Base-by-base conservation (phyloP, 148 eudicot genomes). In the Vaccinium macrocarpon region DNA sequence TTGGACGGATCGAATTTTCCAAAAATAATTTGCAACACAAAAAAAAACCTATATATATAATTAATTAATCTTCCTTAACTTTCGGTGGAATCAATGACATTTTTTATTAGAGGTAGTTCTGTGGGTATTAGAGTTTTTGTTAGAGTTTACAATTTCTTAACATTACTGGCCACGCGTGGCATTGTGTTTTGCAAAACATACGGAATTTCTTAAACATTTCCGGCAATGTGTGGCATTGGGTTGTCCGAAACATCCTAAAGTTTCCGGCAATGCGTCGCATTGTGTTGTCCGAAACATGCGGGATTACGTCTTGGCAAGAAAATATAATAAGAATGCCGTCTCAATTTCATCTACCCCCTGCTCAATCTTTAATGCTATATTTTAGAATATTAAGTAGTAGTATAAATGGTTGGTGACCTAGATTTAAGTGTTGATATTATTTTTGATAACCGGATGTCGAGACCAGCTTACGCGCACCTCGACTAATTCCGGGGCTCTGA, bases 201-300 rank as follows among this genome's bases (percentile, higher is more conserved):
- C 6, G 46, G 71, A 5, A 42, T 42, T 42, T 42, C 46, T 42
- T 0, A 42, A 42, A 42, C 46, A 3, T 42, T 42, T 42, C 46
- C 6, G 46, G 46, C 6, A 42, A 42, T 6, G 46, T 6, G 46
- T 5, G 0, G 46, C 46, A 3, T 42, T 42, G 46, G 5, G 46
- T 42, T 42, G 46, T 42, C 46, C 46, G 6, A 42, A 42, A 42
- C 38, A 35, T 87, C 88, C 90, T 95, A 18, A 95, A 90, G 18
- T 80, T 16, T 15, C 89, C 90, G 12, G 93, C 93, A 9, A 86
- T 71, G 2, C 82, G 85, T 32, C 93, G 76, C 91, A 95, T 88
- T 6, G 87, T 78, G 48, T 86, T 86, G 86, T 95, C 97, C 56
- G 84, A 32, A 8, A 70, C 87, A 79, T 90, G 94, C 2, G 94